phyloP scores from a whole-genome alignment of 139 green algal genomes.

The Bryopsis sp. region DNA sequence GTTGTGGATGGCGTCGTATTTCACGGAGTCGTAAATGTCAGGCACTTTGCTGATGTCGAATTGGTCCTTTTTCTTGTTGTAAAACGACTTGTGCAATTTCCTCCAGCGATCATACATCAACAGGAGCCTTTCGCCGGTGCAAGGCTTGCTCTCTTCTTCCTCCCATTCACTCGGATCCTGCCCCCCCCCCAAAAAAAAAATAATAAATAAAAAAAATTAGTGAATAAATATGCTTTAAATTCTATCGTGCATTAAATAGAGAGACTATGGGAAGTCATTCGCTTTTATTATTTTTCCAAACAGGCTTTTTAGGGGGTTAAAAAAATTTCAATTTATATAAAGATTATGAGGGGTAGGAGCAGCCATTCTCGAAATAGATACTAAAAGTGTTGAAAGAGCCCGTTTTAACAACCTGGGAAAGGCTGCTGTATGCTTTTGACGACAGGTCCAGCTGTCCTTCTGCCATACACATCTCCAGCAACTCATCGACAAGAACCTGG shows the following conservation, averaged over 20 bases:
- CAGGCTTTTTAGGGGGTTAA: too few species aligned
- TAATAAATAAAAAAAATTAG: too few species aligned
- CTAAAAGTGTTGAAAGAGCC: constrained; percentile 55
- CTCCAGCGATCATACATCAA: constrained; percentile 87
- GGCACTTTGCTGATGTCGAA: constrained; percentile 87
- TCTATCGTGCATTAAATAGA: too few species aligned
- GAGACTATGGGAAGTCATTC: too few species aligned
- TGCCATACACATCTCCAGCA: constrained; percentile 60
- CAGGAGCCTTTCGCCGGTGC: constrained; percentile 70
- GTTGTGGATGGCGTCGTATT: constrained; percentile 97
- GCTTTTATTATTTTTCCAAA: too few species aligned
- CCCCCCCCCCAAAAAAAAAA: too few species aligned
- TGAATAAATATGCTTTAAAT: too few species aligned
- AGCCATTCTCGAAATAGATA: too few species aligned
- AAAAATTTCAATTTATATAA: too few species aligned
- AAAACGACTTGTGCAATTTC: constrained; percentile 83
- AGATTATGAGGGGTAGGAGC: too few species aligned
- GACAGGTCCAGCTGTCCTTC: constrained; percentile 2
- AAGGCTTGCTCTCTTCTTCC: constrained; percentile 49
- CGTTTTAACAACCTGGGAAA: too few species aligned
- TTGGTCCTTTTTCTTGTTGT: constrained; percentile 62
- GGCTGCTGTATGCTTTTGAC: too few species aligned
- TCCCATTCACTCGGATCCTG: constrained; percentile 54
- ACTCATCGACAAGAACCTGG: constrained; percentile 60
- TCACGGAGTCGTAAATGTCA: constrained; percentile 88